Conservation (phyloP, 139 green algal species). For the Haematococcus lacustris region DNA sequence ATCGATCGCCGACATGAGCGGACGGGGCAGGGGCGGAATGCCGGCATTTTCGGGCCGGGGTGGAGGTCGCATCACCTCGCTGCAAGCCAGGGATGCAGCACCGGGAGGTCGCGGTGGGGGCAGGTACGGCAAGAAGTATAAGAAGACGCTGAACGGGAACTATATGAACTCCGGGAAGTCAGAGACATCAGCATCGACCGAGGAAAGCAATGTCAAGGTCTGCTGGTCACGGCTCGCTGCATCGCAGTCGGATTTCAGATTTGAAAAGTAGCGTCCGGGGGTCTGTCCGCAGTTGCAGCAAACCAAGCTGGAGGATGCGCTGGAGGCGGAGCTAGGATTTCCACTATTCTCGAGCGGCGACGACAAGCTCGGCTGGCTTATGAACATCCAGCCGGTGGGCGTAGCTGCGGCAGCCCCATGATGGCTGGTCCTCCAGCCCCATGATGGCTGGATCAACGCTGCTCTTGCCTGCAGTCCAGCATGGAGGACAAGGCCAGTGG, state of each 20-base stretch:
- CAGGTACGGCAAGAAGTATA: neutral
- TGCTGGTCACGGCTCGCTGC: neutral
- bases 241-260: neutral
- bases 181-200: neutral
- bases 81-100: constrained; percentile 7
- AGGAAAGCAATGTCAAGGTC: constrained; percentile 19
- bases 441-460: no score
- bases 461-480: constrained; percentile 48
- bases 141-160: constrained; percentile 15
- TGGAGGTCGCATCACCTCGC: neutral
- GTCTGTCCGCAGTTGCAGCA: constrained; percentile 28
- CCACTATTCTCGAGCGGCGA: constrained; percentile 58
- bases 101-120: constrained; percentile 5
- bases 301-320: constrained; percentile 44
- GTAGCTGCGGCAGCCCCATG: no score
- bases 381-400: constrained; percentile 80
- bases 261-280: neutral
- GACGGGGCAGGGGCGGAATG: constrained; percentile 1
- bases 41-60: constrained; percentile 9
- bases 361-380: constrained; percentile 82
- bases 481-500: constrained; percentile 77
- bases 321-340: constrained; percentile 73
- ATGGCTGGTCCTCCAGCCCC: no score
- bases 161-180: constrained; percentile 12
- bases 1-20: no score